These are phyloP conservation scores for Paramecium bursaria DNA, from an alignment of 73 alveolate species.

Conservation along the genomic window DNA sequence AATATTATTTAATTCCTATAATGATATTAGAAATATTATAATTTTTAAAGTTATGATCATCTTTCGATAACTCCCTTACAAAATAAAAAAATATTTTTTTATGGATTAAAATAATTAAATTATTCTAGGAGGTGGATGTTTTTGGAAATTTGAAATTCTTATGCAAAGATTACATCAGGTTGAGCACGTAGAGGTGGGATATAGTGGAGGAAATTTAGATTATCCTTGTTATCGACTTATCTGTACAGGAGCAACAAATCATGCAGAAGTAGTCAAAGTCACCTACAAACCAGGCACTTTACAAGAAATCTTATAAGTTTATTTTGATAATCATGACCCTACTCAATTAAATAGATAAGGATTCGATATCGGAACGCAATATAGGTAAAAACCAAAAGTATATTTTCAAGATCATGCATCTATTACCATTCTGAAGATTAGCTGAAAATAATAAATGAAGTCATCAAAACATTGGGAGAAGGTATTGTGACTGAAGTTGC, in stretches of 20 bases:
- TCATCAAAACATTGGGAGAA: conserved; percentile 52
- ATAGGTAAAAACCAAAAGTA: no score
- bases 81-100: no score
- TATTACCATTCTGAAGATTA: conserved; percentile 49
- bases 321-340: conserved; percentile 80
- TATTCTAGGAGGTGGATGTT: conserved; percentile 74
- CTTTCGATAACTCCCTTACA: no score
- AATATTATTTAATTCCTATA: no score
- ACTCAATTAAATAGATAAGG: conserved; percentile 82
- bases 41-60: no score
- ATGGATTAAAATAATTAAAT: conserved; percentile 62
- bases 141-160: conserved; percentile 73
- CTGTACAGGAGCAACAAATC: conserved; percentile 78
- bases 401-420: conserved; percentile 66
- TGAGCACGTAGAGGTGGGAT: conserved; percentile 66
- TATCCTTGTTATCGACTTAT: conserved; percentile 78
- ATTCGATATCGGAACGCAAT: conserved; percentile 71
- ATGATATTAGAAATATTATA: no score
- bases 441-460: background rate
- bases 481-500: conserved; percentile 57
- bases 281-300: conserved; percentile 71
- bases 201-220: conserved; percentile 76
- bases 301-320: conserved; percentile 62
- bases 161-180: conserved; percentile 72
- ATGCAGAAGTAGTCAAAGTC: conserved; percentile 82